A percentile compares a stretch with the other conserved stretches of the same genome.
These are phyloP conservation scores for Chytriomyces confervae DNA, from an alignment of 192 early-diverging fungal genomes.

Conservation along the genomic window DNA sequence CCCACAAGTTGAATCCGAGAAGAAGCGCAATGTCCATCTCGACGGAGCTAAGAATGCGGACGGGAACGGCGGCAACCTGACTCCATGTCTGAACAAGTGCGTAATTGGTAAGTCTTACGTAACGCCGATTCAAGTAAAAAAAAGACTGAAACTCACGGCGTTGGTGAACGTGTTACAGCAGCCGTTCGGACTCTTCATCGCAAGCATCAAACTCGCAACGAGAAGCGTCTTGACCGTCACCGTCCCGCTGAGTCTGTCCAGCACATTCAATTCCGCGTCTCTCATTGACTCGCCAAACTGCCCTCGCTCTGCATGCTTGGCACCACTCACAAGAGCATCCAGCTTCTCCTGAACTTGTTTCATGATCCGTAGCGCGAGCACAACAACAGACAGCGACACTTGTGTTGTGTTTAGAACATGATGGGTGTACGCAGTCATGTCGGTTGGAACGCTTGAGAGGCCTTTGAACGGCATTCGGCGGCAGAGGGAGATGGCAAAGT, in stretches of 20 bases:
- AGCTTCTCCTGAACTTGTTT: conserved; percentile 12
- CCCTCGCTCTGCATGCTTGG: too few relatives aligned
- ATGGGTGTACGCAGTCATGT: not conserved
- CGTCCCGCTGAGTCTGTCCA: not conserved
- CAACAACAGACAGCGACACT: conserved; percentile 16
- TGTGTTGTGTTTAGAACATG: conserved; percentile 17
- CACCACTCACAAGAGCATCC: not conserved
- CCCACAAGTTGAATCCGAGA: conserved; percentile 30
- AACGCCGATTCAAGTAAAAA: not conserved
- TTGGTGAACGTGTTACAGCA: conserved; percentile 35
- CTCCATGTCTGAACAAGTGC: conserved; percentile 21
- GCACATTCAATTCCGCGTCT: not conserved
- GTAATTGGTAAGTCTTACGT: not conserved
- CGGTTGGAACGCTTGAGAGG: not conserved
- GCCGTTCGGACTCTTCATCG: conserved; percentile 37
- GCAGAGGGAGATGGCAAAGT: not conserved
- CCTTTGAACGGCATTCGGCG: not conserved
- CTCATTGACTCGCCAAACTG: not conserved
- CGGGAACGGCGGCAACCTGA: conserved; percentile 13
- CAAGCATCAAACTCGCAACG: conserved; percentile 24
- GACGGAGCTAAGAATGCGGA: conserved; percentile 9
- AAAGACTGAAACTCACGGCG: conserved; percentile 5
- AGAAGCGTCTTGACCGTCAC: conserved; percentile 9
- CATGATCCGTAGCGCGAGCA: conserved; percentile 4
- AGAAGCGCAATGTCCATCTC: conserved; percentile 21